Evolutionary conservation across 177 flowering plant species (phyloP).

Genomic region (Vitis hybrid): DNA sequence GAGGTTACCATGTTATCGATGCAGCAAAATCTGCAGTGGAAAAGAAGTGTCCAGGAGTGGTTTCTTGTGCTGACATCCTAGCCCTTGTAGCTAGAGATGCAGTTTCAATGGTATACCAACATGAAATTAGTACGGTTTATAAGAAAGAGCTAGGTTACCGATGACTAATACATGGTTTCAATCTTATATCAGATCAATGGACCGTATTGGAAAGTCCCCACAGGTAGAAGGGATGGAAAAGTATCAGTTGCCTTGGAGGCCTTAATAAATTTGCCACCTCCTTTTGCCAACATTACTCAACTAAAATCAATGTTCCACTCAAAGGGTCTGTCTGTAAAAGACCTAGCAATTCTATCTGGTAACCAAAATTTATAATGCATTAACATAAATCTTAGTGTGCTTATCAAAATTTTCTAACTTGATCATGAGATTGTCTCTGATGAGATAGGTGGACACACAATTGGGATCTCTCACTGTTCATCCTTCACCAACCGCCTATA

Average conservation of each 20-base stretch:
- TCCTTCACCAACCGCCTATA: constrained; percentile 22
- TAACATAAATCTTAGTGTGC: not conserved
- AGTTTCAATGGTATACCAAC: constrained; percentile 12
- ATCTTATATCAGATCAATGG: constrained; percentile 30
- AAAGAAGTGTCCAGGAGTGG: constrained; percentile 36
- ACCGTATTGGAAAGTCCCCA: constrained; percentile 36
- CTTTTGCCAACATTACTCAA: constrained; percentile 28
- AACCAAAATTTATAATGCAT: not conserved
- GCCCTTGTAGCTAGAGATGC: constrained; percentile 39
- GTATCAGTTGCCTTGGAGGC: constrained; percentile 32
- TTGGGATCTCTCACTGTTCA: constrained; percentile 22
- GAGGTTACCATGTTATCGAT: constrained; percentile 42
- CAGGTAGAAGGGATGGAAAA: constrained; percentile 49
- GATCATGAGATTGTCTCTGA: not conserved
- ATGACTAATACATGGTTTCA: too few species aligned
- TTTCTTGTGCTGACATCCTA: constrained; percentile 45
- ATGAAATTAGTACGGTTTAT: not conserved
- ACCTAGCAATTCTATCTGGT: constrained; percentile 48
- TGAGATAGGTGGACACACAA: constrained; percentile 21
- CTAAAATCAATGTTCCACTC: constrained; percentile 22
- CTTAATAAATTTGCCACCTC: constrained; percentile 29
- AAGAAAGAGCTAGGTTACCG: not conserved
- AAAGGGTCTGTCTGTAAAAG: constrained; percentile 37
- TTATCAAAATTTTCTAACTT: not conserved
- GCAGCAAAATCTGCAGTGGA: constrained; percentile 32